phyloP scores from a whole-genome alignment of 108 stramenopile species.

The Nitzschia palea region DNA sequence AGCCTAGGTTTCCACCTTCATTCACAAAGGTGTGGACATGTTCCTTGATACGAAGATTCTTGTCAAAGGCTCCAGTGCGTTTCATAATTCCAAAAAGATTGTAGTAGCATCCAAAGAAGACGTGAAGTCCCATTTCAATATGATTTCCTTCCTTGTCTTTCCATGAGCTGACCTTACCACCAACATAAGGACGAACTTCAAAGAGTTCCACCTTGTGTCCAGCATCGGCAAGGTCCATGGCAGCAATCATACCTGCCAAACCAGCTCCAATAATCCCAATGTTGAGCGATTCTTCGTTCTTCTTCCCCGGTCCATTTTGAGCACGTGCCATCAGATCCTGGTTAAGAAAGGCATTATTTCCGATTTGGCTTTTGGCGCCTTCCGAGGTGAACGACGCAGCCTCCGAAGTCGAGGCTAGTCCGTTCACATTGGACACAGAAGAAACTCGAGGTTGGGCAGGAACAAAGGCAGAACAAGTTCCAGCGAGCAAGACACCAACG shows the following conservation, averaged over 20 bases:
- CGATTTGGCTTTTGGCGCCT: slow-evolving; percentile 79
- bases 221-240: slow-evolving; percentile 95
- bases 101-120: slow-evolving; percentile 98
- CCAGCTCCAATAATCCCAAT: slow-evolving; percentile 94
- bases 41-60: slow-evolving; percentile 89
- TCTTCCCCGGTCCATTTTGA: slow-evolving; percentile 83
- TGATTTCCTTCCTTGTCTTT: slow-evolving; percentile 96
- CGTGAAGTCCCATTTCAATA: slow-evolving; percentile 98
- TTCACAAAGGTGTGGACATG: slow-evolving; percentile 95
- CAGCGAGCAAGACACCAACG: background rate
- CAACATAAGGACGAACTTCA: slow-evolving; percentile 90
- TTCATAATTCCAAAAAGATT: slow-evolving; percentile 98
- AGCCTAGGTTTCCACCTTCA: slow-evolving; percentile 85
- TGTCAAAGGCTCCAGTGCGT: slow-evolving; percentile 88
- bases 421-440: too few relatives aligned
- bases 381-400: slow-evolving; percentile 68
- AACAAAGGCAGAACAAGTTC: slow-evolving; percentile 6
- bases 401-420: too few relatives aligned
- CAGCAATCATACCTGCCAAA: slow-evolving; percentile 92
- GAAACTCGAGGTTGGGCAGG: background rate
- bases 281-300: slow-evolving; percentile 75
- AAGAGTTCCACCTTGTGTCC: slow-evolving; percentile 96
- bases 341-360: slow-evolving; percentile 87
- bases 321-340: slow-evolving; percentile 85
- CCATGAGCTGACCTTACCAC: slow-evolving; percentile 95